Conservation (phyloP, 2,329 filamentous ascomycete species). For the Rugonectria rugulosa region DNA sequence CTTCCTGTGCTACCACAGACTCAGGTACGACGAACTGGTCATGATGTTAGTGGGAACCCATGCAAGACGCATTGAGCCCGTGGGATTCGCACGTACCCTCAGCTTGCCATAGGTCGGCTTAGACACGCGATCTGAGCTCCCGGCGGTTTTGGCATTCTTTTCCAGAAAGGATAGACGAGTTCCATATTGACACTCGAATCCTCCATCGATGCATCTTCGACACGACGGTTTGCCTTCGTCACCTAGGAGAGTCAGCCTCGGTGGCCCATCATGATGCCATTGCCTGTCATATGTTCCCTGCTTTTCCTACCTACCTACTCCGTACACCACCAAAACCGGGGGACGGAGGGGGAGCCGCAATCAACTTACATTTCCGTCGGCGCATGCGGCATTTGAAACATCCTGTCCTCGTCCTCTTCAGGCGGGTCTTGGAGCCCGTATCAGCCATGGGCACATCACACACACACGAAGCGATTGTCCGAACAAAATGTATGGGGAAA, state of each 20-base stretch:
- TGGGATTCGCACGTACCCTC: conserved; percentile 23
- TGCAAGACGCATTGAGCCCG: conserved; percentile 1
- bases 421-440: conserved; percentile 31
- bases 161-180: conserved; percentile 55
- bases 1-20: conserved; percentile 20
- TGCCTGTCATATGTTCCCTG: background rate
- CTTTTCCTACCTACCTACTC: background rate
- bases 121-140: conserved; percentile 16
- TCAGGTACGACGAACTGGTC: conserved; percentile 33
- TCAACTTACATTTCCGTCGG: conserved; percentile 54
- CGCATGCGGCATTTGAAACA: conserved; percentile 58
- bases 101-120: conserved; percentile 34
- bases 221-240: conserved; percentile 60
- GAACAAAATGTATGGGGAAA: conserved; percentile 9
- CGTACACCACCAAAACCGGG: background rate
- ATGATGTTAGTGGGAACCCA: conserved; percentile 8
- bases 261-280: conserved; percentile 12
- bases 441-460: conserved; percentile 24
- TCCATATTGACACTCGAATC: conserved; percentile 57
- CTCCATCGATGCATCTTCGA: conserved; percentile 54
- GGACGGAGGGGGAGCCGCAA: background rate
- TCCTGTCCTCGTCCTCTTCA: conserved; percentile 50
- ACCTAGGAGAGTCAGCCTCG: conserved; percentile 42
- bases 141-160: conserved; percentile 55
- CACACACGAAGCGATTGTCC: no score